phyloP scores from a whole-genome alignment of 495 filamentous ascomycete genomes.

The Penicillium paxilli region DNA sequence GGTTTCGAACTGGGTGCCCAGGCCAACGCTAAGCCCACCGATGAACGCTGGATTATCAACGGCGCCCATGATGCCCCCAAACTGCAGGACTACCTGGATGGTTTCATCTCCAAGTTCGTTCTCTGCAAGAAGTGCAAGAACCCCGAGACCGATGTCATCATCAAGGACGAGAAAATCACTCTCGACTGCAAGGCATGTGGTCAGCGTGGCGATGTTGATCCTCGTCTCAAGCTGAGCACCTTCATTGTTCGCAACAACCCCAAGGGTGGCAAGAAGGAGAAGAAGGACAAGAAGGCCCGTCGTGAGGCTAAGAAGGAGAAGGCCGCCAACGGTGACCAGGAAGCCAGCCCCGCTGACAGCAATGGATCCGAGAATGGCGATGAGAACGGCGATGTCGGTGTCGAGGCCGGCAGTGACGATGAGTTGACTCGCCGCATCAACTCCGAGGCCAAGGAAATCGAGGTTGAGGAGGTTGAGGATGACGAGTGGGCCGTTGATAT shows the following conservation, averaged over 20 bases:
- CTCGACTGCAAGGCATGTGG: slow-evolving; percentile 99
- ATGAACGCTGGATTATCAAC: slow-evolving; percentile 99
- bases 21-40: slow-evolving; percentile 93
- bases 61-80: slow-evolving; percentile 93
- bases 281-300: slow-evolving; percentile 81
- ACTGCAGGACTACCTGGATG: slow-evolving; percentile 97
- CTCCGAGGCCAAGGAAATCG: slow-evolving; percentile 74
- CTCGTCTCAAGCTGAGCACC: slow-evolving; percentile 91
- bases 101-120: slow-evolving; percentile 96
- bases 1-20: slow-evolving; percentile 98
- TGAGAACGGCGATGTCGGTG: slow-evolving; percentile 67
- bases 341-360: slow-evolving; percentile 71
- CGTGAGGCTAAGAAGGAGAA: slow-evolving; percentile 73
- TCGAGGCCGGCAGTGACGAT: slow-evolving; percentile 85
- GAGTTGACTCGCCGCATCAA: slow-evolving; percentile 89
- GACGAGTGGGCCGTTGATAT: slow-evolving; percentile 94
- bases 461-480: slow-evolving; percentile 68
- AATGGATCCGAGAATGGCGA: slow-evolving; percentile 65
- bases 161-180: slow-evolving; percentile 86
- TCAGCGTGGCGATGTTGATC: slow-evolving; percentile 84
- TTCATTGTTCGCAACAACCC: slow-evolving; percentile 96
- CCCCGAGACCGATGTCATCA: slow-evolving; percentile 91
- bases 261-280: slow-evolving; percentile 95
- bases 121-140: slow-evolving; percentile 99
- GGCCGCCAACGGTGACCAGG: slow-evolving; percentile 63